These are phyloP conservation scores for Aspergillus sp. DNA, from an alignment of 2,329 filamentous ascomycete genomes.

Conservation along the genomic window DNA sequence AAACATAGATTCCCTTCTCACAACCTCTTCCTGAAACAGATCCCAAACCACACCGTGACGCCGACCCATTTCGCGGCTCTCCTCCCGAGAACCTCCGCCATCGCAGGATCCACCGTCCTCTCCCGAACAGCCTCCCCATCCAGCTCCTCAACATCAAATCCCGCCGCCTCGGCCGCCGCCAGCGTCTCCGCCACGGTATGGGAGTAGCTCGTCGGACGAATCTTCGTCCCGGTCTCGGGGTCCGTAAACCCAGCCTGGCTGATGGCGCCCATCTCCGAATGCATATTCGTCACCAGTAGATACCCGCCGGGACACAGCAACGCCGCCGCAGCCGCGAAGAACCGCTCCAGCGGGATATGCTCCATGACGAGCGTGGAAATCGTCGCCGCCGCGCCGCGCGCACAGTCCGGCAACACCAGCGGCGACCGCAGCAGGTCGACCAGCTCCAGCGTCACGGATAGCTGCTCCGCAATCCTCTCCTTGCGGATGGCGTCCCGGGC, in stretches of 20 bases:
- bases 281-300: conserved; percentile 67
- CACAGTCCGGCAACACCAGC: conserved; percentile 16
- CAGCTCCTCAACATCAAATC: conserved; percentile 44
- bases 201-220: conserved; percentile 59
- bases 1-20: conserved; percentile 5
- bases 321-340: conserved; percentile 51
- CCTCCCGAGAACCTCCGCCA: conserved; percentile 59
- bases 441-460: conserved; percentile 27
- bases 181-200: conserved; percentile 55
- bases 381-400: conserved; percentile 43
- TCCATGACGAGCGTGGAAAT: conserved; percentile 65
- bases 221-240: conserved; percentile 52
- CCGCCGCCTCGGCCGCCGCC: conserved; percentile 47
- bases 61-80: conserved; percentile 65
- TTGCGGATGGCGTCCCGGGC: conserved; percentile 43
- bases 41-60: conserved; percentile 55
- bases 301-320: conserved; percentile 49
- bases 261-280: conserved; percentile 60
- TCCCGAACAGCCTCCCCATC: conserved; percentile 37
- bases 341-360: conserved; percentile 58
- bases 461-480: conserved; percentile 1
- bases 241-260: conserved; percentile 64
- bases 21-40: conserved; percentile 42
- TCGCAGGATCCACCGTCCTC: conserved; percentile 49
- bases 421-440: conserved; percentile 41